Base-by-base conservation (phyloP, 2,329 filamentous ascomycete genomes). In the Geoglossum cookeanum region DNA sequence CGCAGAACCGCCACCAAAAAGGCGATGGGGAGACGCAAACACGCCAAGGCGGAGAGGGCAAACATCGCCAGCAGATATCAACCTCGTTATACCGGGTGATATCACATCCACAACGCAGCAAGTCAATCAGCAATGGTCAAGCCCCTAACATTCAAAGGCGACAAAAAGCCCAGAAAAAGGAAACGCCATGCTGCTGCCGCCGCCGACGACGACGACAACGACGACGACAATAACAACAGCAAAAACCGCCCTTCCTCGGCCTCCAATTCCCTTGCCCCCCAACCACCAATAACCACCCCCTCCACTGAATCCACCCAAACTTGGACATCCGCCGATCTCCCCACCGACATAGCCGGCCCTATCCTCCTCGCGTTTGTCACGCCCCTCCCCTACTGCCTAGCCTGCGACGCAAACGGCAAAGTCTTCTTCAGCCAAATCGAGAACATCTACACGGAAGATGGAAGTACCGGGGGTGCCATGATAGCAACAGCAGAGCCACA, bases 101-200 rank as follows among this genome's bases (percentile, higher is more conserved):
- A n/a, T n/a, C n/a, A n/a, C n/a, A n/a, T 49, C 29, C 48, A 52
- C 29, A n/a, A 6, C 29, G 3, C 13, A 52, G 4, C n/a, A 27
- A 32, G 61, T 66, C 63, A 32, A n/a, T 2, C 22, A 9, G 33
- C 17, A 9, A 92, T 92, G 86, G 84, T 94, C 64, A 96, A 94
- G 69, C 83, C 91, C 53, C 79, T 98, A 59, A 77, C 81, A 54
- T 98, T 98, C 77, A 98, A 98, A 73, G 92, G 92, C 75, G 92
- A 98, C 73, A 96, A 94, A 71, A 92, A 92, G 73, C 73, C 80
- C 59, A 95, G 92, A 71, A 96, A 96, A 76, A 80, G 88, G 69
- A 96, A 95, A 77, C 81, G 86, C 63, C 71, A n/a, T n/a, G n/a
- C n/a, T n/a, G n/a, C n/a, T n/a, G n/a, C n/a, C n/a, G n/a, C 77